Conservation (phyloP, 1,139 yeast species). For the Yamadazyma diospyri region DNA sequence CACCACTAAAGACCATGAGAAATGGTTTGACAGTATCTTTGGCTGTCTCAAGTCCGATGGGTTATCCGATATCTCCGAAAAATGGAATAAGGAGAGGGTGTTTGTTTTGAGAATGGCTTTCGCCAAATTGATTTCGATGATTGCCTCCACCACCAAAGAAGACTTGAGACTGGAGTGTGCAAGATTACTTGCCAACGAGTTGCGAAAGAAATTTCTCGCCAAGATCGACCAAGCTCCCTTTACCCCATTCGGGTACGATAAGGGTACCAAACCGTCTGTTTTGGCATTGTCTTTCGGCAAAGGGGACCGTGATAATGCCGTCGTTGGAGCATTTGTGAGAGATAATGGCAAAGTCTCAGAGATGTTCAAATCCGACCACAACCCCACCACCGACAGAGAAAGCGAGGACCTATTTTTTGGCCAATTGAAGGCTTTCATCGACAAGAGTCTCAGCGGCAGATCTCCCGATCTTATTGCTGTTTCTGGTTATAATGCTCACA, state of each 20-base stretch:
- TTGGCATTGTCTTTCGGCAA: slow-evolving; percentile 82
- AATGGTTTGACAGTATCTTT: slow-evolving; percentile 47
- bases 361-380: slow-evolving; percentile 72
- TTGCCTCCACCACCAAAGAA: slow-evolving; percentile 78
- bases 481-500: slow-evolving; percentile 79
- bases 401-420: slow-evolving; percentile 54
- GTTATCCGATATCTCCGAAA: slow-evolving; percentile 70
- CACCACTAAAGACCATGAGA: slow-evolving; percentile 39
- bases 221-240: slow-evolving; percentile 92
- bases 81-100: slow-evolving; percentile 81
- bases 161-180: slow-evolving; percentile 77
- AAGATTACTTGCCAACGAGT: slow-evolving; percentile 62
- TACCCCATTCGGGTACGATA: slow-evolving; percentile 71
- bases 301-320: slow-evolving; percentile 83
- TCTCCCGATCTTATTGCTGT: slow-evolving; percentile 87
- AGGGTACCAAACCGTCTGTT: slow-evolving; percentile 82
- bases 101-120: slow-evolving; percentile 65
- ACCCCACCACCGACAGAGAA: slow-evolving; percentile 59
- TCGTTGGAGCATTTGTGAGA: slow-evolving; percentile 74
- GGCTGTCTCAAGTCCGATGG: slow-evolving; percentile 76
- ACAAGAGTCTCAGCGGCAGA: slow-evolving; percentile 29
- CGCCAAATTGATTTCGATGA: slow-evolving; percentile 62
- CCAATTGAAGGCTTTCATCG: slow-evolving; percentile 42
- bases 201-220: slow-evolving; percentile 64
- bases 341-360: slow-evolving; percentile 80